Percentiles rank a stretch among this genome's conserved stretches.
Conservation (phyloP, 495 filamentous ascomycete genomes). For the Aspergillus panamensis region DNA sequence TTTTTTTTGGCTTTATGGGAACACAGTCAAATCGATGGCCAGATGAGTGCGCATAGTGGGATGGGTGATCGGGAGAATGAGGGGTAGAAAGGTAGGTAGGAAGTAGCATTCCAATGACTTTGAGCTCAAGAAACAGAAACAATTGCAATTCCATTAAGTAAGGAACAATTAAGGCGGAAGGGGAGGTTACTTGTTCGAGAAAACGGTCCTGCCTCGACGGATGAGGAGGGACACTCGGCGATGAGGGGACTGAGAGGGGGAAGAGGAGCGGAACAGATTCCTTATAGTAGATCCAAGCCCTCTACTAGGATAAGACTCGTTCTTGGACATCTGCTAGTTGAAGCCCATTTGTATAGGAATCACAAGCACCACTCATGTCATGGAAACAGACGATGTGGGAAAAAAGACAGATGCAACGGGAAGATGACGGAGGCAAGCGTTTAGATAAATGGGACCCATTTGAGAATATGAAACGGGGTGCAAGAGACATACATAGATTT, state of each 20-base stretch:
- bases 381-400: constrained; percentile 7
- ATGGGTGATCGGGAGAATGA: neutral
- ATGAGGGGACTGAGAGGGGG: constrained; percentile 33
- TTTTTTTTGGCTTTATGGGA: neutral
- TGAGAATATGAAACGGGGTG: constrained; percentile 22
- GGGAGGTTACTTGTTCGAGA: constrained; percentile 40
- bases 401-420: constrained; percentile 10
- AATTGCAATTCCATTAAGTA: neutral
- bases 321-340: constrained; percentile 41
- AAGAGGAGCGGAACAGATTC: constrained; percentile 37
- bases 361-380: constrained; percentile 25
- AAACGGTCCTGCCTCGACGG: constrained; percentile 40
- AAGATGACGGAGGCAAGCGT: constrained; percentile 8
- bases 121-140: neutral
- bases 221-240: constrained; percentile 35
- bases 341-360: constrained; percentile 26
- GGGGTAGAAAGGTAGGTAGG: neutral
- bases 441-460: constrained; percentile 25
- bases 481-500: constrained; percentile 33
- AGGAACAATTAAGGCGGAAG: constrained; percentile 6
- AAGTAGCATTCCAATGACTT: too few relatives aligned
- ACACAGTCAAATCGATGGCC: neutral
- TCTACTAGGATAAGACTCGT: constrained; percentile 36
- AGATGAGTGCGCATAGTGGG: neutral
- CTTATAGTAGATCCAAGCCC: constrained; percentile 35